Evolutionary conservation across 2,329 filamentous ascomycete genomes (phyloP).

Genomic region (Calonectria ilicicola): DNA sequence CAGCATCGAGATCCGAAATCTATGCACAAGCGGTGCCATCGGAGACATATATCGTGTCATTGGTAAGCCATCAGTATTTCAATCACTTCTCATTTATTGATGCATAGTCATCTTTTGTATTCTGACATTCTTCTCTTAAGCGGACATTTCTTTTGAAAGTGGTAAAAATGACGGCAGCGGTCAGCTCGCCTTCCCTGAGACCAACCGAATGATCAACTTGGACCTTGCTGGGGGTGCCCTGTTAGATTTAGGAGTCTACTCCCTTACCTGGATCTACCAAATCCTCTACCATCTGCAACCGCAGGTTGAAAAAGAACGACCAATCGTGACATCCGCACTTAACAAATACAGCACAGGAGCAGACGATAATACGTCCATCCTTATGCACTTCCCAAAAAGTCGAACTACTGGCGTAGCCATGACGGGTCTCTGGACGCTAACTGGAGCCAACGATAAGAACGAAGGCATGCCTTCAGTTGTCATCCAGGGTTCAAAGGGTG

Average conservation of each 20-base stretch:
- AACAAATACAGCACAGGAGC: slow-evolving; percentile 78
- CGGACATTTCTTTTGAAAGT: background rate
- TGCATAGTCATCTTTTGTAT: background rate
- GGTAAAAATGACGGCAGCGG: background rate
- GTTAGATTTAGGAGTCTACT: slow-evolving; percentile 87
- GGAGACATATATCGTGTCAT: slow-evolving; percentile 1
- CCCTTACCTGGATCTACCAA: slow-evolving; percentile 89
- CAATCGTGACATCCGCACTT: slow-evolving; percentile 65
- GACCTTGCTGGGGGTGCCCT: slow-evolving; percentile 85
- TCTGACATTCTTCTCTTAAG: background rate
- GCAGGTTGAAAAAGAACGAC: slow-evolving; percentile 56
- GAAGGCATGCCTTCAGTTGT: background rate
- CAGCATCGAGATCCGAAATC: slow-evolving; percentile 30
- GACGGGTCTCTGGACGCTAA: slow-evolving; percentile 42
- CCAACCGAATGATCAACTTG: slow-evolving; percentile 60
- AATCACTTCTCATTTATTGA: background rate
- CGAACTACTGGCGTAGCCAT: slow-evolving; percentile 78
- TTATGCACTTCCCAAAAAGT: slow-evolving; percentile 77
- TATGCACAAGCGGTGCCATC: background rate
- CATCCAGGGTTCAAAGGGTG: slow-evolving; percentile 5
- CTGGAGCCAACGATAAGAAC: background rate
- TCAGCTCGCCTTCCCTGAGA: background rate
- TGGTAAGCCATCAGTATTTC: background rate
- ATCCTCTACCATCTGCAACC: slow-evolving; percentile 84
- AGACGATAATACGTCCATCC: slow-evolving; percentile 80